These are phyloP conservation scores for Penstemon newberryi DNA, from an alignment of 257 asterid species.

Conservation along the genomic window DNA sequence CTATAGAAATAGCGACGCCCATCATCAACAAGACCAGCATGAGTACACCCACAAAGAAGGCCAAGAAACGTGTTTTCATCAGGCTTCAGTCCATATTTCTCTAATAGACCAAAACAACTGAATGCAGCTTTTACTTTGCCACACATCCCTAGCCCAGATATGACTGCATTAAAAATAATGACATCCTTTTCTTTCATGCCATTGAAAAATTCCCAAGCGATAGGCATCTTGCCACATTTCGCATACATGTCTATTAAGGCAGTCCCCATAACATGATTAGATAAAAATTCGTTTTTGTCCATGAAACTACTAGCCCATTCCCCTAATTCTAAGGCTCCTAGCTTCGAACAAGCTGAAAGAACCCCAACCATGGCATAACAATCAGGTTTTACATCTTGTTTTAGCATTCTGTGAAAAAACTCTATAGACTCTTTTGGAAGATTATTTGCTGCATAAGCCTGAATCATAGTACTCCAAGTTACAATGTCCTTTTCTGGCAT, in stretches of 20 bases:
- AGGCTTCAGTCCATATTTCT: conserved; percentile 6
- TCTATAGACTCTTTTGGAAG: conserved; percentile 17
- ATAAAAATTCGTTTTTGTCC: conserved; percentile 1
- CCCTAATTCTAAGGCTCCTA: conserved; percentile 11
- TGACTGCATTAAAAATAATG: conserved; percentile 15
- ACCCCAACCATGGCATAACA: conserved; percentile 18
- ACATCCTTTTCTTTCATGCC: conserved; percentile 5
- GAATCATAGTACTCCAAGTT: conserved; percentile 18
- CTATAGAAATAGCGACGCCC: conserved; percentile 10
- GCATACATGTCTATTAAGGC: conserved; percentile 15
- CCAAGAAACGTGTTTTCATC: conserved; percentile 19
- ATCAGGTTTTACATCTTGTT: conserved; percentile 10
- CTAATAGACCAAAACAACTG: conserved; percentile 15
- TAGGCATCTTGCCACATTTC: conserved; percentile 3
- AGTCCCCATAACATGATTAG: conserved; percentile 9
- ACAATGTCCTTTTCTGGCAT: conserved; percentile 12
- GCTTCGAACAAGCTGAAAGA: conserved; percentile 11
- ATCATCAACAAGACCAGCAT: conserved; percentile 18
- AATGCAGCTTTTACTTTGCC: conserved; percentile 13
- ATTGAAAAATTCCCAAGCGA: conserved; percentile 7
- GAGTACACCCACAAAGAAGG: conserved; percentile 16
- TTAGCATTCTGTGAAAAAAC: conserved; percentile 1
- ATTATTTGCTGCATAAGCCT: conserved; percentile 15
- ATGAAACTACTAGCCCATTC: conserved; percentile 10
- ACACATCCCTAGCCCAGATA: not conserved